Evolutionary conservation across 1,284 basidiomycete genomes (phyloP).

Genomic region (Fomitopsis betulina): DNA sequence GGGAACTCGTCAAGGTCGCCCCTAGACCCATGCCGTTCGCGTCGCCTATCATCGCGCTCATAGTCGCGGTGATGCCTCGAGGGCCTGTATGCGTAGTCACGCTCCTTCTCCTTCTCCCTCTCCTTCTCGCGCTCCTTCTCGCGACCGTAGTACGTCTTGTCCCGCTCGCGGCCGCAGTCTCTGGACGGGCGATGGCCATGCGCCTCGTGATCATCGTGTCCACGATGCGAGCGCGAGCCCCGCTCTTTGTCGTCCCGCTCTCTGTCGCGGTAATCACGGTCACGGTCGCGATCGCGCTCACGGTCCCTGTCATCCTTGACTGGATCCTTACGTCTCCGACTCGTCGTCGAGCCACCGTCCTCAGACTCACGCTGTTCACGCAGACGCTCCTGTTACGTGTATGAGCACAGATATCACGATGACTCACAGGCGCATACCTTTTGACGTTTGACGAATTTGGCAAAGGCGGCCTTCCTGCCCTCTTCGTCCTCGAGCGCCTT

Average conservation of each 20-base stretch:
- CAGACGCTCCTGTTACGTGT: slow-evolving; percentile 55
- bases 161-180: slow-evolving; percentile 28
- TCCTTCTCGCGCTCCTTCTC: slow-evolving; percentile 33
- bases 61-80: slow-evolving; percentile 42
- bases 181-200: slow-evolving; percentile 19
- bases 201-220: slow-evolving; percentile 25
- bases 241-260: slow-evolving; percentile 38
- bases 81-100: slow-evolving; percentile 34
- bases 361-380: slow-evolving; percentile 72
- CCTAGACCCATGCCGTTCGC: slow-evolving; percentile 25
- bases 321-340: slow-evolving; percentile 73
- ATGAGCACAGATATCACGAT: not conserved
- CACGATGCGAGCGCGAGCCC: slow-evolving; percentile 20
- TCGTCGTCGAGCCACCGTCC: slow-evolving; percentile 72
- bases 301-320: slow-evolving; percentile 32
- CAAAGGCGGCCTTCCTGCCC: slow-evolving; percentile 72
- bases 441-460: slow-evolving; percentile 83
- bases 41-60: slow-evolving; percentile 40
- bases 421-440: slow-evolving; percentile 45
- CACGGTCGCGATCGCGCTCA: slow-evolving; percentile 38
- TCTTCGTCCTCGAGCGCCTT: slow-evolving; percentile 82
- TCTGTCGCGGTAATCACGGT: slow-evolving; percentile 29
- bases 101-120: slow-evolving; percentile 38
- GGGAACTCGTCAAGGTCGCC: slow-evolving; percentile 24
- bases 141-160: slow-evolving; percentile 19